phyloP scores from a whole-genome alignment of 2,329 filamentous ascomycete species.

The Scedosporium boydii region DNA sequence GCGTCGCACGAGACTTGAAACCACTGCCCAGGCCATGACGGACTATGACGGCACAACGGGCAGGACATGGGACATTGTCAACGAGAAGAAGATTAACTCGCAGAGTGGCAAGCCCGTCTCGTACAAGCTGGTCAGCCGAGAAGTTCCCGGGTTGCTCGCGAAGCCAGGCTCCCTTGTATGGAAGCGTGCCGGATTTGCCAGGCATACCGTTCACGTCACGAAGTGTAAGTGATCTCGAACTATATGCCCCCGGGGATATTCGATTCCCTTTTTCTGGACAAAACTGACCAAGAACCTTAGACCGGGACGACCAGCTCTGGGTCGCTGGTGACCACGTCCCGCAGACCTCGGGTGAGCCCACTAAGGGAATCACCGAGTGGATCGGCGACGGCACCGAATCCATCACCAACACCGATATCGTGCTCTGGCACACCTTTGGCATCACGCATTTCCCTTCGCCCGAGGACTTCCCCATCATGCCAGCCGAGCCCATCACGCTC shows the following conservation, averaged over 20 bases:
- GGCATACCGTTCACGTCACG: slow-evolving; percentile 82
- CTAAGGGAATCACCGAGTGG: slow-evolving; percentile 65
- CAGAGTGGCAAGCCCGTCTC: slow-evolving; percentile 75
- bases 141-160: slow-evolving; percentile 71
- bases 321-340: slow-evolving; percentile 81
- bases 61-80: slow-evolving; percentile 84
- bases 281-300: slow-evolving; percentile 26
- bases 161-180: slow-evolving; percentile 76
- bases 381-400: slow-evolving; percentile 58
- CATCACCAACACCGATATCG: slow-evolving; percentile 75
- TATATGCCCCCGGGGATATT: too few species aligned
- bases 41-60: slow-evolving; percentile 75
- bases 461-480: slow-evolving; percentile 91
- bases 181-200: slow-evolving; percentile 81
- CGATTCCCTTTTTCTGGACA: too few species aligned
- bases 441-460: slow-evolving; percentile 82
- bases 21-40: slow-evolving; percentile 56
- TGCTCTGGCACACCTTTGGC: slow-evolving; percentile 94
- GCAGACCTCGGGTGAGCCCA: slow-evolving; percentile 74
- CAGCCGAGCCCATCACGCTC: slow-evolving; percentile 73
- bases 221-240: slow-evolving; percentile 52
- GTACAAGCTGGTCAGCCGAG: slow-evolving; percentile 85
- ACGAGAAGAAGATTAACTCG: slow-evolving; percentile 74
- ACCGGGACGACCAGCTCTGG: slow-evolving; percentile 72
- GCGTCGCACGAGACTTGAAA: slow-evolving; percentile 71